phyloP scores from a whole-genome alignment of 306 rosid species.

The Oxytropis ochrocephala region DNA sequence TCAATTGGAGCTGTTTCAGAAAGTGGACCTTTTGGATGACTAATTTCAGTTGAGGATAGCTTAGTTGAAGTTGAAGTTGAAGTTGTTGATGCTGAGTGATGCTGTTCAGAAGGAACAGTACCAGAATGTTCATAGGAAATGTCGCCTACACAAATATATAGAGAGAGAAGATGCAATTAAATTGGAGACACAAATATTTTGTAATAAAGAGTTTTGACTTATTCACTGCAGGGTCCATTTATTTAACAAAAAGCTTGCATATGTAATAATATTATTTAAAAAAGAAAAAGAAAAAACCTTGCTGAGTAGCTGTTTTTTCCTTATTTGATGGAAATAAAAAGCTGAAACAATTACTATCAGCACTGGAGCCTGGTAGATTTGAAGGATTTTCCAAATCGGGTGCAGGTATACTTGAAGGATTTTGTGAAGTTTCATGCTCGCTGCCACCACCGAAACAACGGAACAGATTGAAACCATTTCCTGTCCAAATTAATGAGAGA shows the following conservation, averaged over 20 bases:
- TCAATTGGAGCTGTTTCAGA: not conserved
- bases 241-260: no score
- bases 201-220: not conserved
- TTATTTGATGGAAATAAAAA: constrained; percentile 20
- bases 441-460: constrained; percentile 6
- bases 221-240: no score
- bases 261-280: not conserved
- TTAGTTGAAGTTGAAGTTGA: not conserved
- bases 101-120: constrained; percentile 3
- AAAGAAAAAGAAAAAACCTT: not conserved
- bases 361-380: constrained; percentile 12
- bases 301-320: constrained; percentile 15
- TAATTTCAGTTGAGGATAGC: not conserved
- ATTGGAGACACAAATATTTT: not conserved
- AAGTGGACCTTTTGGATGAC: not conserved
- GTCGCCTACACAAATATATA: constrained; percentile 2
- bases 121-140: constrained; percentile 9
- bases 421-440: constrained; percentile 19
- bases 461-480: constrained; percentile 30
- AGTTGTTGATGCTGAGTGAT: constrained; percentile 3
- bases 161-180: not conserved
- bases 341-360: constrained; percentile 39
- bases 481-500: constrained; percentile 27
- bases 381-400: constrained; percentile 20
- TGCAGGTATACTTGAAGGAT: not conserved